Evolutionary conservation across 352 stramenopile genomes (phyloP).

Genomic region (Pythium dissimile): DNA sequence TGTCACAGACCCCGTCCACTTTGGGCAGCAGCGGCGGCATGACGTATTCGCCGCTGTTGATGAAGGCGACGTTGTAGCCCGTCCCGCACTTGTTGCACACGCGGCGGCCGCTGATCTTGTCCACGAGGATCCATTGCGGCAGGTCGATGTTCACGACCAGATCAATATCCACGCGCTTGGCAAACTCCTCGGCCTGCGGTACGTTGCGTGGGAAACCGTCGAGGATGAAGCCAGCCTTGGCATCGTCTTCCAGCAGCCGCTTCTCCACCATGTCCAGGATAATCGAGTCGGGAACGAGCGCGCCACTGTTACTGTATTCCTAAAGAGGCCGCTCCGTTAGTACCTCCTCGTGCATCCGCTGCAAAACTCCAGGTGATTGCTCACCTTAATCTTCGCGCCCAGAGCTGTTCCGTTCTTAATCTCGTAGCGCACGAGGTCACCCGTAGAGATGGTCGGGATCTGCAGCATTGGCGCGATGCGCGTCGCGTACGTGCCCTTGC

Average conservation of each 20-base stretch:
- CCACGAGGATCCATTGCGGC: constrained; percentile 82
- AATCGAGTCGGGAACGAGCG: constrained; percentile 85
- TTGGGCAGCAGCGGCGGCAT: constrained; percentile 90
- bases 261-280: constrained; percentile 87
- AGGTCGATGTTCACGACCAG: constrained; percentile 88
- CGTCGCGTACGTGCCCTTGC: constrained; percentile 89
- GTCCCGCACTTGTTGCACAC: constrained; percentile 81
- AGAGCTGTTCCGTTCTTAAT: constrained; percentile 79
- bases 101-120: constrained; percentile 87
- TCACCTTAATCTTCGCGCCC: constrained; percentile 71
- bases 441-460: constrained; percentile 88
- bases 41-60: constrained; percentile 83
- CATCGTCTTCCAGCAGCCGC: constrained; percentile 63
- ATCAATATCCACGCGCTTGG: constrained; percentile 71
- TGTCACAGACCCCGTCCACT: constrained; percentile 73
- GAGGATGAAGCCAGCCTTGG: constrained; percentile 80
- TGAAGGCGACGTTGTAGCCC: constrained; percentile 88
- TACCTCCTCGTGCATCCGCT: too few species aligned
- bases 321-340: too few species aligned
- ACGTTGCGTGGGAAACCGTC: constrained; percentile 89
- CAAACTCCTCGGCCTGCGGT: constrained; percentile 82
- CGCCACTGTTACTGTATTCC: constrained; percentile 80
- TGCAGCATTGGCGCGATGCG: constrained; percentile 82
- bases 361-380: neutral
- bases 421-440: constrained; percentile 86